Conservation (phyloP, 306 rosid species). For the Hylodesmum podocarpum region DNA sequence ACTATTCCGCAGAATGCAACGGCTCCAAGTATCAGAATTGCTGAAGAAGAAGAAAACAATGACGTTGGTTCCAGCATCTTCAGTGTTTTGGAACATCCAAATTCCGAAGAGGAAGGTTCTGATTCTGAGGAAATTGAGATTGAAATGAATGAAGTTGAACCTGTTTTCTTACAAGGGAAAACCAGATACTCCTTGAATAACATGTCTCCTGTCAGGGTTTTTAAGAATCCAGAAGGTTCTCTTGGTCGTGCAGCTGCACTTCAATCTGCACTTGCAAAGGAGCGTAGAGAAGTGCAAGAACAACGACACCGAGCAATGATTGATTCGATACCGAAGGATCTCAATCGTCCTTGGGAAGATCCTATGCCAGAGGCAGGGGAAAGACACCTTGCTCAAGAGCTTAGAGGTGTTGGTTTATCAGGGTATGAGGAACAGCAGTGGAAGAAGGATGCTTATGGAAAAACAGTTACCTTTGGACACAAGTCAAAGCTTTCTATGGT, state of each 20-base stretch:
- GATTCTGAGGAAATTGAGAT: conserved; percentile 86
- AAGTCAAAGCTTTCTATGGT: conserved; percentile 82
- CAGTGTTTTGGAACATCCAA: conserved; percentile 63
- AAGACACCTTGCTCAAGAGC: conserved; percentile 86
- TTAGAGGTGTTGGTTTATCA: conserved; percentile 81
- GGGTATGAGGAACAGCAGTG: conserved; percentile 85
- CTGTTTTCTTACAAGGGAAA: conserved; percentile 81
- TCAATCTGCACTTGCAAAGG: conserved; percentile 82
- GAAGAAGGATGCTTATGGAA: conserved; percentile 92
- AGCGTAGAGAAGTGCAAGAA: conserved; percentile 83
- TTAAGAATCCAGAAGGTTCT: conserved; percentile 86
- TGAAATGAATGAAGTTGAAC: conserved; percentile 81
- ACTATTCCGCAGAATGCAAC: too few relatives aligned
- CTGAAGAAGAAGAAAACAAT: too few relatives aligned
- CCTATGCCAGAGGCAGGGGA: conserved; percentile 89
- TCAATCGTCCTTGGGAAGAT: conserved; percentile 93
- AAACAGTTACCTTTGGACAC: conserved; percentile 78
- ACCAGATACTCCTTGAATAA: conserved; percentile 72
- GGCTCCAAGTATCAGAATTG: too few relatives aligned
- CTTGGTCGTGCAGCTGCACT: conserved; percentile 83
- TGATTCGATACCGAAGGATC: conserved; percentile 86
- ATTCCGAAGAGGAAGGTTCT: conserved; percentile 77
- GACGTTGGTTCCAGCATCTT: conserved; percentile 77
- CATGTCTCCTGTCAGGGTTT: conserved; percentile 86
- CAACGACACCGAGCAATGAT: conserved; percentile 83